A percentile compares a stretch with the other conserved stretches of the same genome.
Conservation (phyloP, 106 monocot species). For the Dioscorea dumetorum region DNA sequence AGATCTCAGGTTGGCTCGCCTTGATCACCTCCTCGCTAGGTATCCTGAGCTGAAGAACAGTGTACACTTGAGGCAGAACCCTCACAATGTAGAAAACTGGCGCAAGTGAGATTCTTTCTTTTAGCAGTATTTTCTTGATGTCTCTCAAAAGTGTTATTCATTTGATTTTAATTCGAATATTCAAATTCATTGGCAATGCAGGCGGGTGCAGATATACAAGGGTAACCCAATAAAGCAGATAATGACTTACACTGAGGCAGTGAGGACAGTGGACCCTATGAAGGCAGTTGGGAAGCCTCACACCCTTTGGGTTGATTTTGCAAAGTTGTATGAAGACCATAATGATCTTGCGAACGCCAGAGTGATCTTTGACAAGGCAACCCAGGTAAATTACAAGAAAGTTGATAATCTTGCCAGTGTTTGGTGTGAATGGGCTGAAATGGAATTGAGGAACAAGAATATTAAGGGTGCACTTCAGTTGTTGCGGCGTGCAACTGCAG, state of each 20-base stretch:
- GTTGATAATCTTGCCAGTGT: conserved; percentile 86
- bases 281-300: conserved; percentile 98
- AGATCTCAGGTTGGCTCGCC: conserved; percentile 77
- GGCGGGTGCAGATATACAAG: conserved; percentile 90
- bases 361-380: conserved; percentile 88
- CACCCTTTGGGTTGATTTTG: conserved; percentile 93
- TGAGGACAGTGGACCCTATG: conserved; percentile 91
- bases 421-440: conserved; percentile 99
- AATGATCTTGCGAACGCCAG: conserved; percentile 85
- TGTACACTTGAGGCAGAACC: conserved; percentile 94
- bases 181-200: conserved; percentile 16
- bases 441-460: conserved; percentile 92
- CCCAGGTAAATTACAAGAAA: conserved; percentile 75
- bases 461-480: conserved; percentile 77
- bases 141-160: neutral
- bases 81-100: conserved; percentile 99
- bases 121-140: neutral
- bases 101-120: conserved; percentile 40
- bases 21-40: conserved; percentile 64
- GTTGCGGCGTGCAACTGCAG: conserved; percentile 78
- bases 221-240: conserved; percentile 85
- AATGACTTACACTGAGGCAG: conserved; percentile 82
- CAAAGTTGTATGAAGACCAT: conserved; percentile 81
- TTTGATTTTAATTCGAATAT: neutral
- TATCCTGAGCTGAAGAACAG: conserved; percentile 83